Base-by-base conservation (phyloP, 75 land plant genomes). In the Azolla pinnata region DNA sequence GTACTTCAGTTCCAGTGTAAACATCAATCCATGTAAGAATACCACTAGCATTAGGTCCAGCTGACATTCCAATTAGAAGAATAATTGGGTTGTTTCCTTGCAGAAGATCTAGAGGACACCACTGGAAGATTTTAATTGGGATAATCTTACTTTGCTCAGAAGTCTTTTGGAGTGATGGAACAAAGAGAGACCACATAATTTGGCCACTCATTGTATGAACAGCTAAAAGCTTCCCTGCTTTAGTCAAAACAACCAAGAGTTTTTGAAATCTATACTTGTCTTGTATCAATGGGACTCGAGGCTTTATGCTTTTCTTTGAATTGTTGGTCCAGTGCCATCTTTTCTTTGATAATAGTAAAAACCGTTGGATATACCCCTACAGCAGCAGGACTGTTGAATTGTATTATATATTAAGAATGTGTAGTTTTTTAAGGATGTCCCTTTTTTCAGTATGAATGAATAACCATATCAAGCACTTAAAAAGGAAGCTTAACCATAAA, bases 231-330 rank as follows among this genome's bases (percentile, higher is more conserved):
- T 73, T 73, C 27, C 75, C 75, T 16, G 53, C 31, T 24, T 59
- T 73, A 33, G 75, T 73, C 12, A 73, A 53, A 19, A 73, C 75
- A 18, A 73, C 5, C 14, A 73, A 47, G 20, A 66, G 64, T 70
- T 67, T 73, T 26, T 70, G 51, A 23, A 73, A 66, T 26, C 75
- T 70, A 61, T 73, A 51, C 27, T 60, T 57, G 61, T 73, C 75
- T 20, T 63, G 59, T 3, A 44, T 54, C 44, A 73, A 47, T 29
- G 66, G 60, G 81, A 59, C 77, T 81, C 69, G 83, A n/a, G 60
- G 60, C 90, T 75, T 56, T 81, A 64, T 38, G 40, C 70, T 70
- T 86, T 95, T 47, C 2, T 14, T 52, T 26, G 3, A 27, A 2
- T 2, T 26, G 12, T 25, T 2, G 27, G 29, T 3, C 29, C 10